A percentile compares a stretch with the other conserved stretches of the same genome.
Evolutionary conservation across 345 rosid genomes (phyloP).

Genomic region (Eucalyptus erythrocorys): DNA sequence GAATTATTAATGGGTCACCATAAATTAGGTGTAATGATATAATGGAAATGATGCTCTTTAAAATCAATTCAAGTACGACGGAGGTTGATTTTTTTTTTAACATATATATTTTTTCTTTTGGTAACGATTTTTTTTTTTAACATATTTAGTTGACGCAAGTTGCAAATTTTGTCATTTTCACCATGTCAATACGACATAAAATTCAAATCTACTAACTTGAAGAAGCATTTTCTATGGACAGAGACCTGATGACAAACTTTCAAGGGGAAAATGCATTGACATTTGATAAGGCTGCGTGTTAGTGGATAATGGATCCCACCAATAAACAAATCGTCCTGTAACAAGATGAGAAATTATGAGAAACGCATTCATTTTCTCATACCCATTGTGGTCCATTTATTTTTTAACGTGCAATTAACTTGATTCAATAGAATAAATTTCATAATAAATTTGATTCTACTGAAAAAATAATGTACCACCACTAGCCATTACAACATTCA

Average conservation of each 20-base stretch:
- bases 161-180: background rate
- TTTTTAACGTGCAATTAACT: background rate
- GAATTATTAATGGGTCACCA: too few relatives aligned
- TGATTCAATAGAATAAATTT: background rate
- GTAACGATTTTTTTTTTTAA: too few relatives aligned
- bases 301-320: background rate
- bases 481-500: background rate
- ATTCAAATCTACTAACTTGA: background rate
- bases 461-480: background rate
- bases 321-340: background rate
- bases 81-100: background rate
- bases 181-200: background rate
- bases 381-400: background rate
- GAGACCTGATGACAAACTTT: background rate
- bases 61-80: background rate
- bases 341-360: background rate
- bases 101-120: too few relatives aligned
- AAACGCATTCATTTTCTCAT: background rate
- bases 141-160: too few relatives aligned
- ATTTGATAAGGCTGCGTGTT: background rate
- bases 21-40: too few relatives aligned
- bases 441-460: background rate
- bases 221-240: background rate
- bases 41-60: background rate
- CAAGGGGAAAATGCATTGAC: background rate